Evolutionary conservation across 306 rosid species (phyloP).

Genomic region (Casuarina cunninghamiana): DNA sequence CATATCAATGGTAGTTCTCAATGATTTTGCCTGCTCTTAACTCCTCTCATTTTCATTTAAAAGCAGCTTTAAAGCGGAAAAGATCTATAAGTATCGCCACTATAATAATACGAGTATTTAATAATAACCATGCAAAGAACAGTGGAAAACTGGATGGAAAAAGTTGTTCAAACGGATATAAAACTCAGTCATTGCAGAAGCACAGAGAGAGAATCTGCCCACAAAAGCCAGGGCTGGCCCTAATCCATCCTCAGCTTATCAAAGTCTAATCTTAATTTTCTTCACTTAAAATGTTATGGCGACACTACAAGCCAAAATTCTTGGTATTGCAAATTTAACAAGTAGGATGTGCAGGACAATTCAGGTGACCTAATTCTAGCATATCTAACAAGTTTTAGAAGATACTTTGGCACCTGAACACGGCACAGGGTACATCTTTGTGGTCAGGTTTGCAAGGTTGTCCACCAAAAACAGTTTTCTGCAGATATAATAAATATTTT

Average conservation of each 20-base stretch:
- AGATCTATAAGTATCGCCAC: too few relatives aligned
- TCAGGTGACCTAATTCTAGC: neutral
- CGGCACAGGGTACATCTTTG: slow-evolving; percentile 51
- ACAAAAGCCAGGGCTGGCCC: neutral
- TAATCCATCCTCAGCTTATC: neutral
- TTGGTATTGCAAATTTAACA: neutral
- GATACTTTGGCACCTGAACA: slow-evolving; percentile 38
- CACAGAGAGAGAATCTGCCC: slow-evolving; percentile 2
- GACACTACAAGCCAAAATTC: neutral
- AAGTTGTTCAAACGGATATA: neutral
- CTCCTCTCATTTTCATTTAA: too few relatives aligned
- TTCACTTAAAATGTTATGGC: neutral
- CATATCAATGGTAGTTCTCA: too few relatives aligned
- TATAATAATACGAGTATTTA: too few relatives aligned
- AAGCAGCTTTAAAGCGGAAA: too few relatives aligned
- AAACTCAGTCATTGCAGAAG: neutral
- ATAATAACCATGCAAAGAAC: neutral
- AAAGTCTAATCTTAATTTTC: slow-evolving; percentile 1
- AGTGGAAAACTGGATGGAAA: neutral
- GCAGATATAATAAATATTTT: slow-evolving; percentile 31
- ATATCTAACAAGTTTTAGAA: neutral
- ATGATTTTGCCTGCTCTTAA: too few relatives aligned
- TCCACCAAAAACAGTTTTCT: slow-evolving; percentile 91
- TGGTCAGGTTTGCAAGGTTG: slow-evolving; percentile 69
- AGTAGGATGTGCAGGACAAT: neutral